These are phyloP conservation scores for Helicostylum pulchrum DNA, from an alignment of 192 early-diverging fungal species.

Conservation along the genomic window DNA sequence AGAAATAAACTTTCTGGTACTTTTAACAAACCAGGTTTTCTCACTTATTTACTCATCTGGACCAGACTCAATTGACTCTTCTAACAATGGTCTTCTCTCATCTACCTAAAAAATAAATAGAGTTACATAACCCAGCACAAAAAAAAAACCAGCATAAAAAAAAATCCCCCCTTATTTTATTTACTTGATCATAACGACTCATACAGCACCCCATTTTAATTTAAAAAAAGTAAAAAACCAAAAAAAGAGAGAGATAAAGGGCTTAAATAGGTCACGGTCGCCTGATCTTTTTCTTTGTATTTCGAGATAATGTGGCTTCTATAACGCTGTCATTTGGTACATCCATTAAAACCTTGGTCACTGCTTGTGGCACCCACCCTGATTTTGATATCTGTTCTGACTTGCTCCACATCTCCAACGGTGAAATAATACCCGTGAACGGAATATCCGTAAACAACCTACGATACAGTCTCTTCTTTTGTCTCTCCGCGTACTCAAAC, in stretches of 20 bases:
- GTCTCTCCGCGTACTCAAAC: neutral
- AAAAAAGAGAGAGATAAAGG: neutral
- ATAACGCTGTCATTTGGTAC: neutral
- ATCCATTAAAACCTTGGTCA: neutral
- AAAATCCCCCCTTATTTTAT: no score
- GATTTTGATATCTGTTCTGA: neutral
- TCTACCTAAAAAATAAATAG: no score
- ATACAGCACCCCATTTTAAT: neutral
- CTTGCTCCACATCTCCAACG: no score
- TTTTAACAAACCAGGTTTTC: no score
- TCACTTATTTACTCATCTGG: no score
- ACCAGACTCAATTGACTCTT: no score
- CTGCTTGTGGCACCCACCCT: neutral
- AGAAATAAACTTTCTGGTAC: no score
- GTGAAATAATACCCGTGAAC: neutral
- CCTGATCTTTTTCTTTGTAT: neutral
- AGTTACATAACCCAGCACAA: no score
- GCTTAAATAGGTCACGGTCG: neutral
- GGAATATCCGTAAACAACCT: constrained; percentile 12
- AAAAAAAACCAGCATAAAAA: no score
- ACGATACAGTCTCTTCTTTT: constrained; percentile 21
- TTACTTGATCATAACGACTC: neutral
- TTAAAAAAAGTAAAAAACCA: neutral
- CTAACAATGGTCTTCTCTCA: no score
- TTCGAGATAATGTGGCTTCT: neutral